These are phyloP conservation scores for Kwoniella botswanensis DNA, from an alignment of 768 basidiomycete species.

Conservation along the genomic window DNA sequence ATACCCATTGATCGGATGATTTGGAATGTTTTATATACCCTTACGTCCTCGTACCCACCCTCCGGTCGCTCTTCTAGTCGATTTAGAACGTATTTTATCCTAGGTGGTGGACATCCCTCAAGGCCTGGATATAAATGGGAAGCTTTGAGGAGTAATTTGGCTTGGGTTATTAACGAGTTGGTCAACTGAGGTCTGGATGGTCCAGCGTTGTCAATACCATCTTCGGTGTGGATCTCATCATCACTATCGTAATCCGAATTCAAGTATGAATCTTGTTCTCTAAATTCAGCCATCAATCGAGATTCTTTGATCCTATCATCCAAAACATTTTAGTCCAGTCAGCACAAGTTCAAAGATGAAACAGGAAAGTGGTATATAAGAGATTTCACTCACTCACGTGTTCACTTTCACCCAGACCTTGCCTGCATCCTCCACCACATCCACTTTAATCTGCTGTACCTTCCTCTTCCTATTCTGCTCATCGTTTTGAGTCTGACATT, in stretches of 20 bases:
- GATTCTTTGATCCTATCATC: conserved; percentile 71
- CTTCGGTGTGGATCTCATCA: conserved; percentile 4
- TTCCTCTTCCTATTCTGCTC: conserved; percentile 17
- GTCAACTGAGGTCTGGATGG: conserved; percentile 61
- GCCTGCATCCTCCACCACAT: conserved; percentile 77
- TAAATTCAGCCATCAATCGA: conserved; percentile 76
- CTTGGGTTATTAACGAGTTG: conserved; percentile 76
- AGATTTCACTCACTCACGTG: conserved; percentile 66
- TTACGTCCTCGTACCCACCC: conserved; percentile 60
- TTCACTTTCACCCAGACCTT: conserved; percentile 81
- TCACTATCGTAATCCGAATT: conserved; percentile 64
- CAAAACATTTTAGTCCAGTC: neutral
- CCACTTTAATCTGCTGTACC: conserved; percentile 66
- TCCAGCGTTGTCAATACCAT: neutral
- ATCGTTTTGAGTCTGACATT: conserved; percentile 4
- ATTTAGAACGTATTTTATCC: conserved; percentile 68
- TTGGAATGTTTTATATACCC: conserved; percentile 69
- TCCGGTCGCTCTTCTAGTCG: conserved; percentile 62
- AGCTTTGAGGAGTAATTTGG: conserved; percentile 69
- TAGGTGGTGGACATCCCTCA: conserved; percentile 52
- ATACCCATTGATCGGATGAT: conserved; percentile 69
- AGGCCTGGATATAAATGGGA: conserved; percentile 66
- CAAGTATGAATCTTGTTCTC: conserved; percentile 80
- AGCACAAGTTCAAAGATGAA: neutral
- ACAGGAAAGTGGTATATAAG: neutral